phyloP scores from a whole-genome alignment of 495 filamentous ascomycete genomes.

The Filosporella fistucella region DNA sequence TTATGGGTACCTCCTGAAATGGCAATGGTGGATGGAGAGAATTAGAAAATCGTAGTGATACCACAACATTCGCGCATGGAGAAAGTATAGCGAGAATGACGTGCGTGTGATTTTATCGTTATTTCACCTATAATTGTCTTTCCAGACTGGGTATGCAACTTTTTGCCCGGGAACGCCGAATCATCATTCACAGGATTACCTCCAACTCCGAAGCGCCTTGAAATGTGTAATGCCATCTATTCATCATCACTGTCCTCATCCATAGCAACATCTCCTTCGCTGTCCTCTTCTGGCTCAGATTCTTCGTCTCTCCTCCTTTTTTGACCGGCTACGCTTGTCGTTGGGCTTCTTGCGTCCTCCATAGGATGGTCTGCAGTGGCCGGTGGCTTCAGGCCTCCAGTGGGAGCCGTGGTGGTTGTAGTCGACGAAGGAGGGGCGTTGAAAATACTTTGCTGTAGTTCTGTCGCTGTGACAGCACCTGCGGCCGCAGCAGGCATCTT shows the following conservation, averaged over 20 bases:
- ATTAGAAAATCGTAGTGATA: too few relatives aligned
- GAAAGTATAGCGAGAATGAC: too few relatives aligned
- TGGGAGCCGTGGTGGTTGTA: slow-evolving; percentile 37
- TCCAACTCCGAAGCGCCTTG: too few relatives aligned
- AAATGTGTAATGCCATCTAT: too few relatives aligned
- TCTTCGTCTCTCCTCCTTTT: slow-evolving; percentile 72
- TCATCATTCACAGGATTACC: neutral
- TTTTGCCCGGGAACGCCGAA: neutral
- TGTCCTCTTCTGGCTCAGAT: slow-evolving; percentile 43
- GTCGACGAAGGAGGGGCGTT: slow-evolving; percentile 50
- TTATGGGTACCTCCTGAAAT: slow-evolving; percentile 62
- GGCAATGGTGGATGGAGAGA: slow-evolving; percentile 24
- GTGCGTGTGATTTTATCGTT: too few relatives aligned
- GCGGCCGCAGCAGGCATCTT: slow-evolving; percentile 53
- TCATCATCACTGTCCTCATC: slow-evolving; percentile 64
- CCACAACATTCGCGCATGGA: too few relatives aligned
- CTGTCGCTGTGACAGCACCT: slow-evolving; percentile 57
- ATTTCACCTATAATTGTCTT: too few relatives aligned
- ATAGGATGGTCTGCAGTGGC: slow-evolving; percentile 32
- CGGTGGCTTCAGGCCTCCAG: slow-evolving; percentile 35
- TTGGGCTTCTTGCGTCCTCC: slow-evolving; percentile 38
- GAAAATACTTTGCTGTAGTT: slow-evolving; percentile 80
- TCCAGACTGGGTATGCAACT: too few relatives aligned
- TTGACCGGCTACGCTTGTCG: slow-evolving; percentile 35
- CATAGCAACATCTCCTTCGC: slow-evolving; percentile 67